Evolutionary conservation across 2,329 filamentous ascomycete genomes (phyloP), one percentile per base, ranked within the genome.

Genomic region (Aspergillus fructus): DNA sequence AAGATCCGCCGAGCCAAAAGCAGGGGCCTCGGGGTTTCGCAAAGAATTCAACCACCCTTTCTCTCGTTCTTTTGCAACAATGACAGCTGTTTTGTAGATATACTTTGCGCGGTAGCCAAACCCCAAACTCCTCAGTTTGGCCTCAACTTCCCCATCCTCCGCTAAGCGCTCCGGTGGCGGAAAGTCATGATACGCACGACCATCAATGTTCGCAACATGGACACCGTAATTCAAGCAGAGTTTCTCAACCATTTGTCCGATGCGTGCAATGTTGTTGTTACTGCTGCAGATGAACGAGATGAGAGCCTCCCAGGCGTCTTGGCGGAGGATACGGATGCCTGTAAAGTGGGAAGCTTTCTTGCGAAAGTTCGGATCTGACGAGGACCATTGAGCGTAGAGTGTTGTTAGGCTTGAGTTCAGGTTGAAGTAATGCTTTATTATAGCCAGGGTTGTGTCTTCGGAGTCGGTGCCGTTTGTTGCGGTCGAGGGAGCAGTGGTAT

Each of bases 231-330:
- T 84, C 27, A 84, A 74, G 71, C 96, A 99, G 12, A 99, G 79
- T 67, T 96, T 97, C 65, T 96, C 87, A 21, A 93, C 92, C 94
- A 99, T 99, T 75, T 96, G 90, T 5, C 90, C 93, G 71, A 99
- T 99, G 40, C 94, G 86, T 2, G 88, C 84, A 59, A 99, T 99
- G 71, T 99, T 97, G 77, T 99, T 99, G 76, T 99, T 99, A 76
- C 92, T 96, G 75, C 93, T 97, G 81, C 94, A 99, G 62, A 99
- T 99, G 75, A 99, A 99, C 56, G 89, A 88, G 23, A 99, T 81
- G 21, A 99, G 80, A 0, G 94, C 87, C 74, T 99, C 94, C 94
- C 96, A 99, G 1, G 93, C 88, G 78, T 97, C 93, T 77, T 99
- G 94, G 66, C 89, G 90, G 45, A 99, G 78, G 63, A 99, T 97